Base-by-base conservation (phyloP, 75 land plant genomes). In the Sequoia sempervirens region DNA sequence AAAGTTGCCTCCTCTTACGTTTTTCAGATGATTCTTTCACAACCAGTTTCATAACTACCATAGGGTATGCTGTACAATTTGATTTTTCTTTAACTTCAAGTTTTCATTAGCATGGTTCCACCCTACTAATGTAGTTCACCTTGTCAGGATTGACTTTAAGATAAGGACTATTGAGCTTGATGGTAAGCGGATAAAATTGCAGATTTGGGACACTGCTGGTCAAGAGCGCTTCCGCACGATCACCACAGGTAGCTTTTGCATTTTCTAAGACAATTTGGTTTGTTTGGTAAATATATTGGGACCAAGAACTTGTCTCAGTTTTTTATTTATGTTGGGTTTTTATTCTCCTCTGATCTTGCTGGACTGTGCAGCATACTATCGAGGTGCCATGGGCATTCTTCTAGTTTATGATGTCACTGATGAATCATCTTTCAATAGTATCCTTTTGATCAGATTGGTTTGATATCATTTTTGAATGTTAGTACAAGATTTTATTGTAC, bases 21-120 rank as follows among this genome's bases (percentile, higher is more conserved):
- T 94, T 94, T 61, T 91, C 91, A 54, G 96, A 94, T 88, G 94
- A 91, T 54, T 90, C 94, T n/a, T 94, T 94, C 82, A 94, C 96
- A 4, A 94, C 96, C 26, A 94, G 96, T 84, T 94, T 94, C 84
- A 94, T 94, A 53, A 93, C 96, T 23, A 94, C 96, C 2, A 94
- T 94, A 87, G 96, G 95, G 96, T 94, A 86, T 38, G 89, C 34
- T 17, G 43, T 34, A 5, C 37, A 23, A 70, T 40, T 78, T 20
- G 41, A 15, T 54, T 9, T 47, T 61, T 82, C 43, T 53, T 53
- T 81, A 26, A 26, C 20, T 41, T 12, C 56, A 64, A 30, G 69
- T 30, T 80, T 81, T 81, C 56, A 43, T 78, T 20, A 78, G 46
- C 13, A 78, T 45, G n/a, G 50, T 78, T 45, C n/a, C 2, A 43